Evolutionary conservation across 176 grass and related monocot genomes (phyloP).

Genomic region (Otatea glauca): DNA sequence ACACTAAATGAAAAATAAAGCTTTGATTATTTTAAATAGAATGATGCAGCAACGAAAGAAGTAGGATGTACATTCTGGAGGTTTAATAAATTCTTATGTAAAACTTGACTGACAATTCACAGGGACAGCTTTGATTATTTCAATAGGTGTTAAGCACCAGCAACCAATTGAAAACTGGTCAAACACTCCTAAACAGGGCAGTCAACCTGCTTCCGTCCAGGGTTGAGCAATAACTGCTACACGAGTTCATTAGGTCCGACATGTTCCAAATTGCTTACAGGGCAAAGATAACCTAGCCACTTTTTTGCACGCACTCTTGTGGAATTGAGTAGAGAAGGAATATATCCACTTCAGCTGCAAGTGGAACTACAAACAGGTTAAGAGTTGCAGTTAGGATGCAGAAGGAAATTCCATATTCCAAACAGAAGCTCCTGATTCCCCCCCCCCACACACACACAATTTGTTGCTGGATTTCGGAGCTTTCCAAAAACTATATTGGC

Average conservation of each 20-base stretch:
- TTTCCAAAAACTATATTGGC: slow-evolving; percentile 9
- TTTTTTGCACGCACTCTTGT: background rate
- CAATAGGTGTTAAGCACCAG: background rate
- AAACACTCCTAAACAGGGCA: background rate
- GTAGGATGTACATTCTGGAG: background rate
- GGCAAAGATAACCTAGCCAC: background rate
- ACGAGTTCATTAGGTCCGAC: background rate
- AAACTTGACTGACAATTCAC: background rate
- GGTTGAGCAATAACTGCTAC: background rate
- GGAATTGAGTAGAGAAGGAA: background rate
- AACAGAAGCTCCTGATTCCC: background rate
- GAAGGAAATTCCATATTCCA: background rate
- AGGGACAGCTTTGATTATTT: no score
- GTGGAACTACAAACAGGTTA: background rate
- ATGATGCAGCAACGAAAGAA: background rate
- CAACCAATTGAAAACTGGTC: background rate
- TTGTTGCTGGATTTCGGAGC: background rate
- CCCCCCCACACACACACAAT: background rate
- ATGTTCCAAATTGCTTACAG: background rate
- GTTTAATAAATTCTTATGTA: background rate
- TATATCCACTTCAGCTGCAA: slow-evolving; percentile 7
- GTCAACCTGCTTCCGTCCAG: background rate
- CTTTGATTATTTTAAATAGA: background rate
- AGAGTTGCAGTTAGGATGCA: background rate
- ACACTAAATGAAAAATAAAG: background rate